Percentiles rank a stretch among this genome's conserved stretches.
Conservation (phyloP, 192 early-diverging fungal genomes). For the Podochytrium sp. region DNA sequence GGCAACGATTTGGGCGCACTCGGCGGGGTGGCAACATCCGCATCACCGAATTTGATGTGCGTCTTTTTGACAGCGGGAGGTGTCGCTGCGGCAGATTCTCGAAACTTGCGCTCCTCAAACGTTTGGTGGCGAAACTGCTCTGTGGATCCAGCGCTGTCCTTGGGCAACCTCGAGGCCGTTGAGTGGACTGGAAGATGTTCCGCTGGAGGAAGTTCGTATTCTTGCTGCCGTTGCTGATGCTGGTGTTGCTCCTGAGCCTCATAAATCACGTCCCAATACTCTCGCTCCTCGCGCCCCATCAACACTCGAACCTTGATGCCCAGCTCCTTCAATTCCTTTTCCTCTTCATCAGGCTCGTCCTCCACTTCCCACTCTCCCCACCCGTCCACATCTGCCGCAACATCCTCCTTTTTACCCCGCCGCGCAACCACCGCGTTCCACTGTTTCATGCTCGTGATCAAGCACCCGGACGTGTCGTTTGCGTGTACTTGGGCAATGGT, state of each 20-base stretch:
- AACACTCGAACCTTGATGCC: not conserved
- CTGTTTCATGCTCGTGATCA: not conserved
- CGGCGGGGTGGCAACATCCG: not conserved
- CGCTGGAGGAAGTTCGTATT: not conserved
- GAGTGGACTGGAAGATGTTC: not conserved
- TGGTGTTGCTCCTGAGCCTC: not conserved
- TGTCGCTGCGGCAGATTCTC: not conserved
- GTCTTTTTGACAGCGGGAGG: not conserved
- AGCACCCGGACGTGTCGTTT: not conserved
- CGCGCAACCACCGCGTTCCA: not conserved
- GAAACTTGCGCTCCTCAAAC: not conserved
- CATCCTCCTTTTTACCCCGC: too few relatives aligned
- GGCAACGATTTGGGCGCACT: not conserved
- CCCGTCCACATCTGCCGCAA: not conserved
- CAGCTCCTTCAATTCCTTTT: not conserved
- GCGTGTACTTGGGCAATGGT: constrained; percentile 35
- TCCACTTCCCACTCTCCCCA: not conserved
- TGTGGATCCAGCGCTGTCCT: not conserved
- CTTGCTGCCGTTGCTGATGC: not conserved
- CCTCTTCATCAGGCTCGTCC: not conserved
- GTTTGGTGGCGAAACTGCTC: not conserved
- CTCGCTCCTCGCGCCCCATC: not conserved
- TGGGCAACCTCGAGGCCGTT: not conserved
- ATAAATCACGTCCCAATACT: constrained; percentile 15
- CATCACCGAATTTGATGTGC: not conserved